Evolutionary conservation across 2,329 filamentous ascomycete genomes (phyloP), one percentile per base, ranked within the genome.

Genomic region (Boeremia exigua): DNA sequence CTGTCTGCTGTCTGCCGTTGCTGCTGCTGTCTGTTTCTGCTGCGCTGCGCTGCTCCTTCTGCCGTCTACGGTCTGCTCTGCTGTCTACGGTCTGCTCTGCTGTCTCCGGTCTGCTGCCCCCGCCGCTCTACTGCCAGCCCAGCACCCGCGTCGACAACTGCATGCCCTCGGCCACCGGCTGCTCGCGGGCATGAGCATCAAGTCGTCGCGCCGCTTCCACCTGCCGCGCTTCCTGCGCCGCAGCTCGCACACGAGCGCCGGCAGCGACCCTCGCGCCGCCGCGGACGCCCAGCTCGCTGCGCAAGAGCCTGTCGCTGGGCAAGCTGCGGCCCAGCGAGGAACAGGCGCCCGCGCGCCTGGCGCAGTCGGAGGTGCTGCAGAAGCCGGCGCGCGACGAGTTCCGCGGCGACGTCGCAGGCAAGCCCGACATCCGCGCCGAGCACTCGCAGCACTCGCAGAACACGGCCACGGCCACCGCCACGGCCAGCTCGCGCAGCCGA

Each of bases 171-270:
- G 59, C 40, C 58, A 60, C 47, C 51, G 60, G 58, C 56, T 69
- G 44, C 52, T 66, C 40, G 63, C 60, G 28, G 67, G 62, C 36
- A 74, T 74, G 73, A 68, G 67, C 58, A 72, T 73, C 62, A 75
- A 74, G 66, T 65, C 68, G 42, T 66, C 69, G 38, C 63, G 70
- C 12, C 63, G 74, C 56, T 67, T 50, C 67, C 33, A 36, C 33
- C 71, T 34, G 39, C 61, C 50, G 68, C 70, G 62, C 60, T 74
- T 55, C 36, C 57, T 71, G 54, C 62, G 71, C n/a, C 45, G 69
- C 17, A 63, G 60, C 47, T 67, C 67, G 10, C 59, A 60, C 2
- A 48, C 61, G 34, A 71, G 68, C 43, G 69, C 59, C 5, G 66
- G 63, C 59, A 70, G 71, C 65, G 67, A 71, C 30, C 2, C 32